Evolutionary conservation across 2,329 filamentous ascomycete genomes (phyloP), one percentile per base, ranked within the genome.

Genomic region (Colletotrichum coccodes): DNA sequence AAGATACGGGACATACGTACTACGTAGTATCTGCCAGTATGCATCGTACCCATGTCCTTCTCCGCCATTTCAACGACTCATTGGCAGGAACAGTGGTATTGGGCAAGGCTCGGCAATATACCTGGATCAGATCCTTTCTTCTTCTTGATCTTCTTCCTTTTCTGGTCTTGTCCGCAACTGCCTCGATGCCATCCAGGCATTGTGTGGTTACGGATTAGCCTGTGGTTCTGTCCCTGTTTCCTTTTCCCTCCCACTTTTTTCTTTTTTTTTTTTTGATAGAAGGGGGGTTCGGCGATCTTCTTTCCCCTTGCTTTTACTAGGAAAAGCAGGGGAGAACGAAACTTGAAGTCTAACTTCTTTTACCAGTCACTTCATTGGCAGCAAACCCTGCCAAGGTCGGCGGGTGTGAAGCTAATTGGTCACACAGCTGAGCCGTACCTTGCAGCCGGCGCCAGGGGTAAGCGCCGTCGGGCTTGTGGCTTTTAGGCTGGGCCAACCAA

Each of bases 381-480:
- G 11, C 38, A 40, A 23, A 38, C 40, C 52, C 60, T 46, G 50
- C 36, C 52, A 38, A 46, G 32, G 46, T 53, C 21, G 47, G 64
- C 64, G 64, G 46, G 47, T 68, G 36, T 9, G 28, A 36, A 23
- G 36, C 18, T 64, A 36, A 64, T 64, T 68, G 64, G 64, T 23
- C 18, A 34, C 3, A 16, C n/a, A 16, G 26, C 7, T 2, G 7
- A 38, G 14, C 26, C 34, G 59, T 63, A 50, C 59, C 59, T 67
- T 64, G 60, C 36, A 38, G 52, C 38, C 38, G 34, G 44, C 42
- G 59, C 42, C 36, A 68, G 60, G 60, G 64, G 52, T 38, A 52
- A 40, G 23, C 44, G 36, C 64, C 57, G 36, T 60, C 57, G 9
- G n/a, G 40, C 44, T 34, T 21, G 36, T 30, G 30, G 26, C 44